Evolutionary conservation across 2,329 filamentous ascomycete species (phyloP), one percentile per base, ranked within the genome.

Genomic region (Periglandula ipomoeae): DNA sequence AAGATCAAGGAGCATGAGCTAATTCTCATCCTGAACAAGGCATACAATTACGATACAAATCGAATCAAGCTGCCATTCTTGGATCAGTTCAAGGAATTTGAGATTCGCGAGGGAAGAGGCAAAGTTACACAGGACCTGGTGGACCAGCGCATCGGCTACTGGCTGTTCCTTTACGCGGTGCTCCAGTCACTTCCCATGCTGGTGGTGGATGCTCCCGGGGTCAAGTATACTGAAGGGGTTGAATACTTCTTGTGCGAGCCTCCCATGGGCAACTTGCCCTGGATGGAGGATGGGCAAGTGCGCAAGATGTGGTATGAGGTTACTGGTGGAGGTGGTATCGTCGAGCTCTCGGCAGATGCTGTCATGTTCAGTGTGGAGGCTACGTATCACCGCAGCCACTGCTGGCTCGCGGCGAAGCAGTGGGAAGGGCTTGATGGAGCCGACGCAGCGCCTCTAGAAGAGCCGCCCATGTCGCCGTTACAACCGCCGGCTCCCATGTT

Each of bases 211-310:
- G 85, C 84, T 0, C 84, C 85, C 0, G 82, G 77, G 9, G 68
- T 90, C 40, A 76, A 75, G 47, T 82, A 76, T 61, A 84, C 80
- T 0, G 79, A 88, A 45, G 82, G 78, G 1, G 84, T 88, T 2
- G 87, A 91, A 63, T 89, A 91, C 66, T 93, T 91, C 69, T 71
- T 91, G 24, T 90, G 87, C 63, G 76, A 88, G 60, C 80, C 85
- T 4, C 83, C 86, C 0, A 78, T 85, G 59, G 84, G 83, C 17
- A 82, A 82, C 48, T 73, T 81, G 0, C 87, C 87, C 0, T 93
- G 87, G 87, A 72, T 82, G 48, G 84, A 85, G 47, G 78, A 79
- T 34, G 72, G 74, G 30, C 70, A 79, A 43, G 76, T 84, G 13
- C 76, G 78, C 56, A 82, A 81, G 68, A 80, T 81, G 58, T 88